Conservation (phyloP, 495 filamentous ascomycete genomes). For the Saxophila tyrrhenica region DNA sequence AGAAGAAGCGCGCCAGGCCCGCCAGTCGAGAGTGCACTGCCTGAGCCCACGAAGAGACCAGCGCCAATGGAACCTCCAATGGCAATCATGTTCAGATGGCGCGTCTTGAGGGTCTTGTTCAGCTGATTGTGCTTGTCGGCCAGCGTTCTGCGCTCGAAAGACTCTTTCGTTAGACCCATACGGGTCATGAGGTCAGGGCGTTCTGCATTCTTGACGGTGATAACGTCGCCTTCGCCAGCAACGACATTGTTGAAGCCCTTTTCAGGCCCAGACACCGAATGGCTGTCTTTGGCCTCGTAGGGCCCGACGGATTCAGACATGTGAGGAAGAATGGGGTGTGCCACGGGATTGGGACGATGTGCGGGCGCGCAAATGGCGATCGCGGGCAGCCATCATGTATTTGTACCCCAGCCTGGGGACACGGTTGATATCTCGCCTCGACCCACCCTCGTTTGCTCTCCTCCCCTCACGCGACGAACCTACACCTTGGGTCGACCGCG, state of each 20-base stretch:
- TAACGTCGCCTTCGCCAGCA: slow-evolving; percentile 1
- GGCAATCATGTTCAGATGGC: slow-evolving; percentile 31
- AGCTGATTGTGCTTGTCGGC: slow-evolving; percentile 22
- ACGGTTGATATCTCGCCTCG: neutral
- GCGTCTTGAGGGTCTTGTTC: slow-evolving; percentile 25
- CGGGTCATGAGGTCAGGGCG: slow-evolving; percentile 19
- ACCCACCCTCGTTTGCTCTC: neutral
- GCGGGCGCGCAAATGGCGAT: neutral
- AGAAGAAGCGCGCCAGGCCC: slow-evolving; percentile 32
- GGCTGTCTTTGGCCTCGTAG: neutral
- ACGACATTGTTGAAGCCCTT: slow-evolving; percentile 1
- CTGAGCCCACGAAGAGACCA: slow-evolving; percentile 30
- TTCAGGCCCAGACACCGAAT: neutral
- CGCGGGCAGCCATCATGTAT: neutral
- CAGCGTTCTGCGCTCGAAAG: slow-evolving; percentile 20
- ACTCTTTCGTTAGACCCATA: slow-evolving; percentile 23
- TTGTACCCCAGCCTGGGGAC: neutral
- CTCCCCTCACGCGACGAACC: neutral
- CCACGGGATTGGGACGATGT: too few relatives aligned
- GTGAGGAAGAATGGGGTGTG: too few relatives aligned
- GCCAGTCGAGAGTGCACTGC: slow-evolving; percentile 21
- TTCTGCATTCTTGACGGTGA: neutral
- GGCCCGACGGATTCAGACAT: too few relatives aligned
- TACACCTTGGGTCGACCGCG: neutral
- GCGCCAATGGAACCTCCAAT: slow-evolving; percentile 29